Evolutionary conservation across 176 grass and related monocot genomes (phyloP).

Genomic region (Bonia amplexicaulis): DNA sequence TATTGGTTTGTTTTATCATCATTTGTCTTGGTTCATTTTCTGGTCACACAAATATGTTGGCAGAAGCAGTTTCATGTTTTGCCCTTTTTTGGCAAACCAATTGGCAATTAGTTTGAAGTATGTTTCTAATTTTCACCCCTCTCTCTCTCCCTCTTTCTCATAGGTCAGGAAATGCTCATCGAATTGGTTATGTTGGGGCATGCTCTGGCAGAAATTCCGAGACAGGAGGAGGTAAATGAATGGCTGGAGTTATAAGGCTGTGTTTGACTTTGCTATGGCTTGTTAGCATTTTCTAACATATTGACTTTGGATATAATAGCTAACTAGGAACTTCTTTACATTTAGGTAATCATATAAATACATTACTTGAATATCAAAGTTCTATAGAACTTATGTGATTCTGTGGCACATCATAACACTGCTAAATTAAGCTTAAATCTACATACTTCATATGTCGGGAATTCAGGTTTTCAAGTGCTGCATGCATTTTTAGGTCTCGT

Average conservation of each 20-base stretch:
- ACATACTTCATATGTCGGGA: not conserved
- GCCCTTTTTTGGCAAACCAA: not conserved
- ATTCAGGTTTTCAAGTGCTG: not conserved
- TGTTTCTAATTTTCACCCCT: not conserved
- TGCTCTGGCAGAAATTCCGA: slow-evolving; percentile 31
- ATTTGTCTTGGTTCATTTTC: slow-evolving; percentile 3
- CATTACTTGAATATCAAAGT: not conserved
- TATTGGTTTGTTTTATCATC: slow-evolving; percentile 67
- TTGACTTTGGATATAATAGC: not conserved
- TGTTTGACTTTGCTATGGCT: slow-evolving; percentile 1
- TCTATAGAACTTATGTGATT: not conserved
- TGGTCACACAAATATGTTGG: not conserved
- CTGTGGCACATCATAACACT: not conserved
- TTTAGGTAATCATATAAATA: not conserved
- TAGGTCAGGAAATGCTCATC: slow-evolving; percentile 75
- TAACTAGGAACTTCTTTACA: not conserved
- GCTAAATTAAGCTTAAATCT: not conserved
- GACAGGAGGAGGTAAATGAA: slow-evolving; percentile 45
- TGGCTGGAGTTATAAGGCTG: not conserved
- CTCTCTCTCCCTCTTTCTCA: not conserved
- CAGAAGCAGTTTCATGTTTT: not conserved
- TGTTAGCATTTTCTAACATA: slow-evolving; percentile 8
- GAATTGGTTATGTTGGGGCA: slow-evolving; percentile 70
- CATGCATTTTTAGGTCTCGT: not conserved
- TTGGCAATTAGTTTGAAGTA: not conserved